Evolutionary conservation across 139 green algal species (phyloP), one percentile per base, ranked within the genome.

Genomic region (Picocystis salinarum): DNA sequence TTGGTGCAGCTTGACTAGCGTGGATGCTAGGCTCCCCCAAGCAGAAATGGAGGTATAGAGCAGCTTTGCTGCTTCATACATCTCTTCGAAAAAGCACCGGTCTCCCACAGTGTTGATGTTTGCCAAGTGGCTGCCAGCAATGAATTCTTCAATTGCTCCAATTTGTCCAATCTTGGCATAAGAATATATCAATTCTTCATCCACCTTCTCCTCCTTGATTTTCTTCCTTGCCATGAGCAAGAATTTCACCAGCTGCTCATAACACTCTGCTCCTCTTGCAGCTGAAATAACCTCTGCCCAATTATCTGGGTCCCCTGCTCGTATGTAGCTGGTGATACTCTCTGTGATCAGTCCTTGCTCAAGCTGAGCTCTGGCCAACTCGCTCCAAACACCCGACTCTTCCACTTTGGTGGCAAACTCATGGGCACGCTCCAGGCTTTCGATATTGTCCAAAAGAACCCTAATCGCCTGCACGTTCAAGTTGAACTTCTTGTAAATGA

Each of bases 401-500:
- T 56, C 28, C 29, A 59, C 48, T 42, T 76, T 79, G 23, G 50
- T 57, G 25, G 71, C 71, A 29, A 78, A 95, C 42, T 95, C 85
- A 20, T 74, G 57, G 1, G 79, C 85, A n/a, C 82, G 61, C 24
- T 79, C 57, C 37, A 93, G 51, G 64, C 84, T 74, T 26, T 77
- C 64, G 20, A 92, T 46, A 52, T 93, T 71, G n/a, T 92, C 77
- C 33, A 98, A 58, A 45, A 98, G 65, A 45, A 96, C 85, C 45
- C 70, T 61, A 26, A 78, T 45, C n/a, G 67, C 70, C 15, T 67
- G 50, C 36, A 74, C 57, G 59, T 90, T 83, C 11, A 80, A 62
- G 26, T 74, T 66, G 46, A 93, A 95, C 74, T 98, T 98, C 55
- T 80, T 76, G 76, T 91, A 98, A 50, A 98, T 98, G 46, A 91